These are phyloP conservation scores for Xylariomycetidae sp. DNA, from an alignment of 2,329 filamentous ascomycete species.

Conservation along the genomic window DNA sequence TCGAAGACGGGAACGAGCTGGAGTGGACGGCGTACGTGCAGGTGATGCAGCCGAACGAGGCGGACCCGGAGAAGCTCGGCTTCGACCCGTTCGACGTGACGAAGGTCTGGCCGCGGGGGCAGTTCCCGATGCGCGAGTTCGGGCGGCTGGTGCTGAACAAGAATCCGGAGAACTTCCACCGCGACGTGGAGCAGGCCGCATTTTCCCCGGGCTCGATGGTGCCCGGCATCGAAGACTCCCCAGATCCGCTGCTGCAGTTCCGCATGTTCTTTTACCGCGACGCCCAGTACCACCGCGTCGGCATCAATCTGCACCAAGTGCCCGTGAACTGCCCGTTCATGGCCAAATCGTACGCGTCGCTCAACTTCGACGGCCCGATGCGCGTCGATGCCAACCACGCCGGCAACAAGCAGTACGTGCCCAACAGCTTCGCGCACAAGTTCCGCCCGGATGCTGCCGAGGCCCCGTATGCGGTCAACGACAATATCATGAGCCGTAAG, in stretches of 20 bases:
- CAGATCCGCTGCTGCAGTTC: slow-evolving; percentile 42
- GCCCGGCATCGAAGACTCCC: slow-evolving; percentile 42
- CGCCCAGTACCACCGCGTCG: slow-evolving; percentile 45
- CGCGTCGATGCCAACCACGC: slow-evolving; percentile 39
- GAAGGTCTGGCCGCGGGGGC: slow-evolving; percentile 43
- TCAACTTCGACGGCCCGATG: slow-evolving; percentile 45
- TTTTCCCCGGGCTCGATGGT: slow-evolving; percentile 47
- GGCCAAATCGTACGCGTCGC: slow-evolving; percentile 35
- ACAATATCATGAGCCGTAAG: slow-evolving; percentile 44
- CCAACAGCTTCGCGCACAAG: slow-evolving; percentile 45
- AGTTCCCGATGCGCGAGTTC: slow-evolving; percentile 44
- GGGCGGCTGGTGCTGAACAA: slow-evolving; percentile 46
- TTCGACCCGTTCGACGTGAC: slow-evolving; percentile 49
- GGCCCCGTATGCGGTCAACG: slow-evolving; percentile 40
- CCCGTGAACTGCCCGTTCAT: slow-evolving; percentile 35
- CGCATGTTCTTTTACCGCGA: slow-evolving; percentile 45
- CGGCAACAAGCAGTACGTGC: slow-evolving; percentile 44
- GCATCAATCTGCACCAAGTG: slow-evolving; percentile 45
- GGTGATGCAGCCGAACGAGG: slow-evolving; percentile 48
- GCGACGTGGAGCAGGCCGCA: slow-evolving; percentile 44
- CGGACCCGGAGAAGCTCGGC: slow-evolving; percentile 42
- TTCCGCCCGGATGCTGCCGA: slow-evolving; percentile 46
- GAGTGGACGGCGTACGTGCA: slow-evolving; percentile 52
- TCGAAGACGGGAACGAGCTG: slow-evolving; percentile 44
- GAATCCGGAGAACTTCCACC: slow-evolving; percentile 44